Evolutionary conservation across 139 green algal genomes (phyloP), one percentile per base, ranked within the genome.

Genomic region (Astrephomene gubernaculifera): DNA sequence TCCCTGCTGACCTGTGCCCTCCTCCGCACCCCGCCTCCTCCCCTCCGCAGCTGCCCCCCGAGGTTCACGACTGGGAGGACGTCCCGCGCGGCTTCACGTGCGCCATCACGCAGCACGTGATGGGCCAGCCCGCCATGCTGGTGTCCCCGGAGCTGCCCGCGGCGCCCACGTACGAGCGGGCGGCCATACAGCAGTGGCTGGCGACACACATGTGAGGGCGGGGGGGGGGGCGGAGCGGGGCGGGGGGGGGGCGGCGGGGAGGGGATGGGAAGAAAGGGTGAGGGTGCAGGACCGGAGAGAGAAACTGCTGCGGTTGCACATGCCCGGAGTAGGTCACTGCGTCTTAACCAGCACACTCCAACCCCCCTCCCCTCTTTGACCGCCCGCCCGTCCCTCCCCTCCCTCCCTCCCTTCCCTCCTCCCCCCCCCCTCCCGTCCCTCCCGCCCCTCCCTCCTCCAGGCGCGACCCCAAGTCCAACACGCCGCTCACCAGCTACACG

Each of bases 401-500:
- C n/a, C n/a, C n/a, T n/a, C n/a, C n/a, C n/a, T n/a, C n/a, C n/a
- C n/a, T n/a, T n/a, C n/a, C n/a, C n/a, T n/a, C n/a, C n/a, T n/a
- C n/a, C n/a, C n/a, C n/a, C n/a, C n/a, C n/a, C n/a, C n/a, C n/a
- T 12, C 49, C 49, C 17, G 49, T 25, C 49, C 12, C 49, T 25
- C 17, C 49, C 49, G 49, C 49, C 49, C 49, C 14, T 25, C 49
- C 49, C 49, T 17, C 14, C 19, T 65, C 19, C 71, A 80, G 72
- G 54, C 75, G 75, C 27, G 75, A 82, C 75, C 75, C 75, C 57
- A 82, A 82, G 57, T 82, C 75, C 57, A 82, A 82, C 39, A 82
- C 75, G 29, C 54, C 54, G 38, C 75, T 82, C 5, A 36, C 57
- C 38, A 25, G 17, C 4, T 82, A 71, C 75, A 64, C 1, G 17